Evolutionary conservation across 2,329 filamentous ascomycete species (phyloP).

Genomic region (Beauveria caledonica): DNA sequence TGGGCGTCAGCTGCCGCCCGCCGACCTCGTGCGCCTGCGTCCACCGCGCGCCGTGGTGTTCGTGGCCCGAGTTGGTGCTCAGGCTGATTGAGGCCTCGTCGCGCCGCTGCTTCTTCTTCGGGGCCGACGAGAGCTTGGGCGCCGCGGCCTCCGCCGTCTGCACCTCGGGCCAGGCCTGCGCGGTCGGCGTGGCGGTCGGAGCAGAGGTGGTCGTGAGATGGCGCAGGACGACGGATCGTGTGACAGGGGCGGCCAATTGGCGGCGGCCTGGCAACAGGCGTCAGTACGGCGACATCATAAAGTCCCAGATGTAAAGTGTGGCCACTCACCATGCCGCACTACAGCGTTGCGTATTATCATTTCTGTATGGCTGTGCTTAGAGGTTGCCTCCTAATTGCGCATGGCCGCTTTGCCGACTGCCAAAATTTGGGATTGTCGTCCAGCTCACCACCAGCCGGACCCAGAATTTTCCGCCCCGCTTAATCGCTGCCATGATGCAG

Average conservation of each 20-base stretch:
- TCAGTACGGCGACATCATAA: conserved; percentile 5
- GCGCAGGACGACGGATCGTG: conserved; percentile 25
- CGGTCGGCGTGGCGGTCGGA: conserved; percentile 12
- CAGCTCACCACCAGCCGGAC: background rate
- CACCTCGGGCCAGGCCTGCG: conserved; percentile 16
- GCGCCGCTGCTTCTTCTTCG: conserved; percentile 26
- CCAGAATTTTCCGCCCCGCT: conserved; percentile 14
- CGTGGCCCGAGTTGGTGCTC: conserved; percentile 19
- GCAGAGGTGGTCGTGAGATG: conserved; percentile 24
- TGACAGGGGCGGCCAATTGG: conserved; percentile 38
- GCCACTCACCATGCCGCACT: conserved; percentile 44
- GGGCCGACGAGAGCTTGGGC: conserved; percentile 18
- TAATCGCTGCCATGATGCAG: background rate
- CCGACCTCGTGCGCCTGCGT: conserved; percentile 27
- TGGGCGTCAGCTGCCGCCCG: conserved; percentile 27
- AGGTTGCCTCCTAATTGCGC: conserved; percentile 1
- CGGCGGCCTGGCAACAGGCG: conserved; percentile 37
- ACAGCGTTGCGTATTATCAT: conserved; percentile 51
- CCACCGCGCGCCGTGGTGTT: conserved; percentile 14
- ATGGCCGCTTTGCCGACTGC: background rate
- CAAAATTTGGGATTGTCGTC: conserved; percentile 11
- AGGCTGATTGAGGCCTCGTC: conserved; percentile 27
- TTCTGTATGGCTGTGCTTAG: conserved; percentile 15
- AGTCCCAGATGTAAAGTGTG: background rate
- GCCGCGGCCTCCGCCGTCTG: conserved; percentile 14